Evolutionary conservation across 345 rosid genomes (phyloP).

Genomic region (Arabis alpina): DNA sequence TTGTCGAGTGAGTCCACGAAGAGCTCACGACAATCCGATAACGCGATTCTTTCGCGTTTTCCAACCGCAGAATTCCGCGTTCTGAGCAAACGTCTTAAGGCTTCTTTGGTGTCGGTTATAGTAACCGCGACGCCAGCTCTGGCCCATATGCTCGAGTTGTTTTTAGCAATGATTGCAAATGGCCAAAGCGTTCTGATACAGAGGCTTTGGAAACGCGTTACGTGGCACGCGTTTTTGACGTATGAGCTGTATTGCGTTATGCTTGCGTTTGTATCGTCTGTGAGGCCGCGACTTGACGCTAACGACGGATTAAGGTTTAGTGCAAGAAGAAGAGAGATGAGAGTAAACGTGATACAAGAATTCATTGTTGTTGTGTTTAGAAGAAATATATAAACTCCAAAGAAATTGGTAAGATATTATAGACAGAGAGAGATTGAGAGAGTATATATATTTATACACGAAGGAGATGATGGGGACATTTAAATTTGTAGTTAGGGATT

Average conservation of each 20-base stretch:
- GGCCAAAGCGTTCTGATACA: conserved; percentile 68
- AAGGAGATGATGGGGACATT: background rate
- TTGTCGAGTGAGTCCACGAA: conserved; percentile 56
- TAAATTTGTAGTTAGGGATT: background rate
- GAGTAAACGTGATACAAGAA: background rate
- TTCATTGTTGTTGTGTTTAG: background rate
- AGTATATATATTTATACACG: background rate
- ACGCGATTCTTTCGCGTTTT: conserved; percentile 48
- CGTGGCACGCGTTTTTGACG: conserved; percentile 73
- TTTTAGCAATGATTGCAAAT: conserved; percentile 61
- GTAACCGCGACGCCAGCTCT: conserved; percentile 80
- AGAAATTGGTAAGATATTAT: conserved; percentile 7
- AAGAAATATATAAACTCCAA: conserved; percentile 8
- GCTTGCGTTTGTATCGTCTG: conserved; percentile 19
- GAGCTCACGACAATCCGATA: conserved; percentile 69
- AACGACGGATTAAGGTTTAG: conserved; percentile 27
- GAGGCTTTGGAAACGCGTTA: conserved; percentile 59
- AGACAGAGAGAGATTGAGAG: background rate
- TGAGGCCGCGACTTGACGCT: conserved; percentile 4
- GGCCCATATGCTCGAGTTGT: conserved; percentile 75
- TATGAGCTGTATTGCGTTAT: conserved; percentile 39
- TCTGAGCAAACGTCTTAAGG: conserved; percentile 34
- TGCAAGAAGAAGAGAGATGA: conserved; percentile 39
- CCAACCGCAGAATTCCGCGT: conserved; percentile 35
- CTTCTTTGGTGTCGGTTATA: conserved; percentile 53